Evolutionary conservation across 73 alveolate species (phyloP).

Genomic region (Diophrys sp.): DNA sequence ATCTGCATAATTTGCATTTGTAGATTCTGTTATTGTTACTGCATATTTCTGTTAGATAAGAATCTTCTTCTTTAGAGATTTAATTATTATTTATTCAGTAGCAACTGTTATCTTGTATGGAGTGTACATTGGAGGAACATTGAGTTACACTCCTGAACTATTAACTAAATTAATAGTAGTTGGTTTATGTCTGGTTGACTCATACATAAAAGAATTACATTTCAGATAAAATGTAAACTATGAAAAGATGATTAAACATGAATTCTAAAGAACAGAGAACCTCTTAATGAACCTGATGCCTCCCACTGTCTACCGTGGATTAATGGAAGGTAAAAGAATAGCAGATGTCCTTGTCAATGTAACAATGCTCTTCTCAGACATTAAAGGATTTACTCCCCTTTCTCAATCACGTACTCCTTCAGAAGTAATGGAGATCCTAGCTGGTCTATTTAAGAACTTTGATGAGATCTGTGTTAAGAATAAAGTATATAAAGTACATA

Average conservation of each 20-base stretch:
- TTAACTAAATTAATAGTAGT: neutral
- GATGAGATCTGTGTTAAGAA: conserved; percentile 89
- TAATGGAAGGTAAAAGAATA: conserved; percentile 48
- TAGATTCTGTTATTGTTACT: neutral
- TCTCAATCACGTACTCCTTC: conserved; percentile 79
- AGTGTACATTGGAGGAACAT: neutral
- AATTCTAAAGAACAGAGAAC: conserved; percentile 35
- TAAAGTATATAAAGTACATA: conserved; percentile 92
- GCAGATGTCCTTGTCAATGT: conserved; percentile 88
- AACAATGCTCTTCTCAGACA: conserved; percentile 94
- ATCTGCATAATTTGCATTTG: neutral
- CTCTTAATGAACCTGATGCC: conserved; percentile 58
- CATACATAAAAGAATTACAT: neutral
- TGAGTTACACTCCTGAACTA: neutral
- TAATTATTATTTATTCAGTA: neutral
- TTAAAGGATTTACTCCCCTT: conserved; percentile 80
- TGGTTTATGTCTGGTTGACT: neutral
- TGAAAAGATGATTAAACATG: conserved; percentile 13
- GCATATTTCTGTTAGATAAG: conserved; percentile 4
- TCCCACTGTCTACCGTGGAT: conserved; percentile 45
- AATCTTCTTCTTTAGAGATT: conserved; percentile 6
- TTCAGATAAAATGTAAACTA: conserved; percentile 11
- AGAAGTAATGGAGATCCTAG: conserved; percentile 87
- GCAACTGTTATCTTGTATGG: neutral
- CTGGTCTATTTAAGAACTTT: conserved; percentile 88